Evolutionary conservation across 2,329 filamentous ascomycete genomes (phyloP), one percentile per base, ranked within the genome.

Genomic region (Fusarium lyarnte): DNA sequence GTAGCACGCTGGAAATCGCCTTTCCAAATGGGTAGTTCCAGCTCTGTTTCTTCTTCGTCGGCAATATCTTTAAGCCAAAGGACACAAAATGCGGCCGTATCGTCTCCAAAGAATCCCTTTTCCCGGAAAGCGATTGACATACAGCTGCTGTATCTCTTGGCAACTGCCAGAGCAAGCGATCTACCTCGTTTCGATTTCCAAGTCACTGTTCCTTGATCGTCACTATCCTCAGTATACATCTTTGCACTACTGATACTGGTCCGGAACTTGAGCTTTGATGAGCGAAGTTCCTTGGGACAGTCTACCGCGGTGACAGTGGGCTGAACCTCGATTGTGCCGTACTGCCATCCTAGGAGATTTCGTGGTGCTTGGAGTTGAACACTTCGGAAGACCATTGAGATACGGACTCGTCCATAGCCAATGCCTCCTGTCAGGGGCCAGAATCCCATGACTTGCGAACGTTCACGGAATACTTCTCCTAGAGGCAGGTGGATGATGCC

Each of bases 331-430:
- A 94, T 77, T 1, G 92, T 94, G 9, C 92, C 92, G 62, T 90
- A 91, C 29, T 93, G 89, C 91, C 92, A 94, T 4, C 92, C 92
- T 2, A 89, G 81, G 36, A 91, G 79, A 55, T 88, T 85, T 10
- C 80, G 83, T 3, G 90, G 89, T 4, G 90, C 81, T 73, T 91
- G 86, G 3, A 93, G 80, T 64, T 91, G 86, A 6, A 94, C 85
- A 62, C 90, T 92, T 47, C 92, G 87, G 86, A 92, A 94, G 5
- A 94, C 89, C 83, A 94, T 85, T 21, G 91, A 93, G 62, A 94
- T 85, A 16, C 92, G 85, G 42, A 88, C 86, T 45, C 91, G 87
- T 3, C 92, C 92, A 72, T 89, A 92, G 6, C 92, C 92, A n/a
- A 94, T 87, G 1, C 92, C 92, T 6, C 92, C 92, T 10, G 89